Conservation (phyloP, 306 rosid genomes). For the barrel medic (Medicago truncatula) region MtrunA17r5.0-ANR NC_053043.1:11377001-11377500, state of each 20-base stretch:
- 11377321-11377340: slow-evolving; percentile 53
- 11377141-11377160: slow-evolving; percentile 36
- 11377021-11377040: slow-evolving; percentile 40
- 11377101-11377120: not conserved
- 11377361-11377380: slow-evolving; percentile 53
- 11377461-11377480: slow-evolving; percentile 66
- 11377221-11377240: slow-evolving; percentile 19
- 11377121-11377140: slow-evolving; percentile 14
- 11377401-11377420: slow-evolving; percentile 45
- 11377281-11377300: slow-evolving; percentile 28
- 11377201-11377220: slow-evolving; percentile 13
- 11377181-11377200: slow-evolving; percentile 50
- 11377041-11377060: not conserved
- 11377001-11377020: slow-evolving; percentile 6
- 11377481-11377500: slow-evolving; percentile 52
- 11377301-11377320: slow-evolving; percentile 34
- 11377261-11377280: slow-evolving; percentile 25
- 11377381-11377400: slow-evolving; percentile 55
- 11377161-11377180: slow-evolving; percentile 42
- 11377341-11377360: slow-evolving; percentile 47
- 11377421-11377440: slow-evolving; percentile 30
- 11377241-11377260: slow-evolving; percentile 45
- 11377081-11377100: slow-evolving; percentile 20
- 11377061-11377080: slow-evolving; percentile 17
- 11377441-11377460: slow-evolving; percentile 48